Evolutionary conservation across 306 rosid species (phyloP).

Genomic region (Neltuma alba): DNA sequence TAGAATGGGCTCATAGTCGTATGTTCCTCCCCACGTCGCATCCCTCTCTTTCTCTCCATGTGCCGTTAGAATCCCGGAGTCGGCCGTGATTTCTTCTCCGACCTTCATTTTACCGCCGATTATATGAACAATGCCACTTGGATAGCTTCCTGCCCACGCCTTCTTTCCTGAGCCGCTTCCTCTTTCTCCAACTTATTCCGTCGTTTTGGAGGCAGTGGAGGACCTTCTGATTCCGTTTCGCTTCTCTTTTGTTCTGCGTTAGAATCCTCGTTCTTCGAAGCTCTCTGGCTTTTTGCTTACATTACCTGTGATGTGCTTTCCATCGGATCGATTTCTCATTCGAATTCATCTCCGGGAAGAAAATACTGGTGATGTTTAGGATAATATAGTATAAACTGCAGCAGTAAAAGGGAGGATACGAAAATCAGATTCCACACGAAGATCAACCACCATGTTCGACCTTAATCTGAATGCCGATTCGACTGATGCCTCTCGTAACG

Average conservation of each 20-base stretch:
- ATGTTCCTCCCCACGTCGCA: constrained; percentile 59
- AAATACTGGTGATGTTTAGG: constrained; percentile 36
- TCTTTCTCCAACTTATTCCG: constrained; percentile 37
- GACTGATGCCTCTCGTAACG: constrained; percentile 48
- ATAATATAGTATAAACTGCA: constrained; percentile 14
- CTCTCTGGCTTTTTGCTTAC: constrained; percentile 31
- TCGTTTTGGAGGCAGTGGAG: constrained; percentile 20
- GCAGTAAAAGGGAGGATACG: background rate
- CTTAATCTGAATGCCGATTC: constrained; percentile 76
- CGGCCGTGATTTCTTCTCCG: constrained; percentile 34
- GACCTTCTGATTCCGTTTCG: constrained; percentile 12
- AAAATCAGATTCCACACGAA: constrained; percentile 36
- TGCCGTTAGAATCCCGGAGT: constrained; percentile 39
- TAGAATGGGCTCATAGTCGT: constrained; percentile 52
- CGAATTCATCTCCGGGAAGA: constrained; percentile 15
- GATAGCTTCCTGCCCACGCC: constrained; percentile 4
- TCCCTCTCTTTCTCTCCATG: constrained; percentile 33
- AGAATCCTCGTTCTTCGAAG: constrained; percentile 23
- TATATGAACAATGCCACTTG: constrained; percentile 38
- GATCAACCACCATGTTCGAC: constrained; percentile 66
- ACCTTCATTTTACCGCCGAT: constrained; percentile 32
- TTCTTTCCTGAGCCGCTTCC: constrained; percentile 25
- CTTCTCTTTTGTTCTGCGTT: background rate
- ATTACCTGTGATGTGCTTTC: constrained; percentile 22
- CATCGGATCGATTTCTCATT: constrained; percentile 31